These are phyloP conservation scores for Tarenaya hassleriana DNA, from an alignment of 345 rosid species.

Conservation along the genomic window DNA sequence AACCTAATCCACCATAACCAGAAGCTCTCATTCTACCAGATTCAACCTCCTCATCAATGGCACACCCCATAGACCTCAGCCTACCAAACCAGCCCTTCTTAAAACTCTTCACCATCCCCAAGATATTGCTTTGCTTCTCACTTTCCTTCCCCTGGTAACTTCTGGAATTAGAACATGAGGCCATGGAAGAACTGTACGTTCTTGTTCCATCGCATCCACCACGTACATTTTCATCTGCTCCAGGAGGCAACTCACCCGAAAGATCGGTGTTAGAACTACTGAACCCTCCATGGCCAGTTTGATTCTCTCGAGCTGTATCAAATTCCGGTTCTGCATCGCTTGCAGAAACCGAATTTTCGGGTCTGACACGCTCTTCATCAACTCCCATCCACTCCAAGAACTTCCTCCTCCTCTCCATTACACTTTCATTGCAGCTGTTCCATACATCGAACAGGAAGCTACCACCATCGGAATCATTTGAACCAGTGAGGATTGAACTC, in stretches of 20 bases:
- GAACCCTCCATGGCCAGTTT: constrained; percentile 33
- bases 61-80: constrained; percentile 56
- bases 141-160: constrained; percentile 25
- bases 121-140: constrained; percentile 26
- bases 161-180: constrained; percentile 28
- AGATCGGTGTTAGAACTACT: constrained; percentile 33
- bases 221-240: constrained; percentile 22
- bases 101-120: constrained; percentile 25
- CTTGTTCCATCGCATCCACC: constrained; percentile 25
- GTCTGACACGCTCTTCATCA: constrained; percentile 21
- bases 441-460: constrained; percentile 34
- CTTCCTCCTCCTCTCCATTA: constrained; percentile 36
- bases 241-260: constrained; percentile 29
- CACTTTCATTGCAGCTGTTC: constrained; percentile 39
- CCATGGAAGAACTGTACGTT: constrained; percentile 36
- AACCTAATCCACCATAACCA: constrained; percentile 25
- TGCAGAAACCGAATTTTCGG: constrained; percentile 9
- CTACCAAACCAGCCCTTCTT: constrained; percentile 63
- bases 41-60: constrained; percentile 31
- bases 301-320: constrained; percentile 47
- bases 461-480: background rate
- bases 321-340: constrained; percentile 22
- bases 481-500: no score
- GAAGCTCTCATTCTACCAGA: constrained; percentile 26
- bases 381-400: constrained; percentile 48